Base-by-base conservation (phyloP, 305 asterid genomes). In the Nicotiana rustica region DNA sequence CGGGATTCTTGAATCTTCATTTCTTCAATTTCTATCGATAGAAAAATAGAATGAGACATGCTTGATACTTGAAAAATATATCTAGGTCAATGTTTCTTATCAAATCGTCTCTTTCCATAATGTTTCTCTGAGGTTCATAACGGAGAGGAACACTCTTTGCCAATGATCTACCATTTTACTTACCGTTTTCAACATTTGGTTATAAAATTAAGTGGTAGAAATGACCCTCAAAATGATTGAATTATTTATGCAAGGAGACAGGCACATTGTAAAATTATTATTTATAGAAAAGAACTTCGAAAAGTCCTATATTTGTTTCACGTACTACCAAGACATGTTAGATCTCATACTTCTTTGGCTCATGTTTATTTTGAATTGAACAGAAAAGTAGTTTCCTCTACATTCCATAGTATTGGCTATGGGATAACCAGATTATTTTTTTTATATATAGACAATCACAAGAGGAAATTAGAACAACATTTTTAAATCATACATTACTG, bases 301-400 rank as follows among this genome's bases (percentile, higher is more conserved):
- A 18, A 18, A 10, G 15, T 41, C 77, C 77, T 18, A 33, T 33
- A 38, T 38, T 69, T 69, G 77, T 14, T 69, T 69, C 77, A 69
- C 10, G 10, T 1, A 29, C 56, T 0, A 15, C 56, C 2, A 3
- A n/a, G 18, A 69, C 77, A 69, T 41, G 77, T 69, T 18, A 69
- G 35, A 18, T 57, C 56, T 38, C 5, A 31, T 2, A 38, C 10
- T 0, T 41, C 33, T 69, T n/a, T 21, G 38, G 57, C 77, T 69
- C 77, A 17, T 10, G 57, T 18, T 69, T 41, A n/a, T 21, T 38
- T 69, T 9, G 57, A 17, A 38, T 41, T 13, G 10, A 69, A 69
- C 38, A n/a, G 57, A 41, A 36, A 68, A 41, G 18, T 38, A 9
- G 10, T 33, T 69, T 41, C 77, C 33, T 38, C 35, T 31, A 31